Evolutionary conservation across 768 basidiomycete genomes (phyloP), one percentile per base, ranked within the genome.

Genomic region (Auriscalpium orientale): DNA sequence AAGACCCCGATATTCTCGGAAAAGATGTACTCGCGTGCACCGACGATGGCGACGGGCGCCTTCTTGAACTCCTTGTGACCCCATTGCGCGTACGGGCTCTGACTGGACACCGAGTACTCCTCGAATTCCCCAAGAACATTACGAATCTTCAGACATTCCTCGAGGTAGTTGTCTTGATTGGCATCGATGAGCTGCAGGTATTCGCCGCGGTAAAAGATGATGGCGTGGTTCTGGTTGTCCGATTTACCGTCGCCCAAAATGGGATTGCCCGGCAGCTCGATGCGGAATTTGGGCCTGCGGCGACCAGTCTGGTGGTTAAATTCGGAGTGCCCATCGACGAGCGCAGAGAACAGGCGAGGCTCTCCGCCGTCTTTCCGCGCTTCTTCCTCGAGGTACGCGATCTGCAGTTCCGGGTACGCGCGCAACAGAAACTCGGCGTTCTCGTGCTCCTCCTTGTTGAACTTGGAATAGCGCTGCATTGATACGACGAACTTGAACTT

Each of bases 401-500:
- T 98, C 72, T 98, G 95, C 43, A 99, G 78, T 72, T 99, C 97
- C 13, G 97, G 97, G 69, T 99, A 99, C 9, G 97, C 97, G 46
- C 97, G 90, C 21, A 98, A 76, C 53, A 99, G 72, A 74, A 99
- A 99, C 72, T 99, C 97, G 38, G 95, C 94, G 68, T 99, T 99
- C 76, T 98, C 97, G 56, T 94, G 87, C 70, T 99, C 97, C 72
- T 98, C 97, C 77, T 95, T 94, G 80, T 93, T 97, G 80, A 99
- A 99, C 74, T 98, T 98, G 64, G 92, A 91, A 73, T 97, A 98
- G 35, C 97, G 85, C 71, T 98, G 97, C 97, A 98, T 98, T 50
- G 95, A 98, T 28, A 98, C 94, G 62, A 98, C 83, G 64, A 98
- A 98, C 71, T 98, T 97, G 85, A 98, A 99, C 76, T 98, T 98